These are phyloP conservation scores for Hypoxylon sp. DNA, from an alignment of 2,329 filamentous ascomycete genomes.

Conservation along the genomic window DNA sequence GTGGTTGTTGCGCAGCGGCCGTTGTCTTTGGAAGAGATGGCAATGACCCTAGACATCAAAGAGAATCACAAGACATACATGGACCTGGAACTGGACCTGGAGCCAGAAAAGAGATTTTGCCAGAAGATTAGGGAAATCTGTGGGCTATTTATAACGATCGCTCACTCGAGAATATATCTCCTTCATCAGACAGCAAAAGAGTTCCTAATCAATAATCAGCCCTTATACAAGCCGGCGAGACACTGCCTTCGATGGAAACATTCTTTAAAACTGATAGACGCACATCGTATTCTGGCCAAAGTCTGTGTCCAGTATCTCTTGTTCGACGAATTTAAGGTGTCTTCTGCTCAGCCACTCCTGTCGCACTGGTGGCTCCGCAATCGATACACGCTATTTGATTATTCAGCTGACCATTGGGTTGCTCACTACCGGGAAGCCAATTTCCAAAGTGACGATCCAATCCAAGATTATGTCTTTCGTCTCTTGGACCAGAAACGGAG, in stretches of 20 bases:
- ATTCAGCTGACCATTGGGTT: slow-evolving; percentile 31
- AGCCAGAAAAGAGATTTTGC: slow-evolving; percentile 36
- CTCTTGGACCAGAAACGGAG: not conserved
- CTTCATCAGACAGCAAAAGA: slow-evolving; percentile 60
- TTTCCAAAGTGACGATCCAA: not conserved
- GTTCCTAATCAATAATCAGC: slow-evolving; percentile 51
- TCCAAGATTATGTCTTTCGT: not conserved
- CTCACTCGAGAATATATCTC: slow-evolving; percentile 55
- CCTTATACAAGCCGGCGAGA: not conserved
- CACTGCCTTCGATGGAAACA: slow-evolving; percentile 18
- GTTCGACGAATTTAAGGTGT: slow-evolving; percentile 3
- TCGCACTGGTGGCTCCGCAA: too few species aligned
- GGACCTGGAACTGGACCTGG: slow-evolving; percentile 21
- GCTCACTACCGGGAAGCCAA: slow-evolving; percentile 22
- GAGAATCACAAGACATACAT: slow-evolving; percentile 2
- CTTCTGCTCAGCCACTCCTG: too few species aligned
- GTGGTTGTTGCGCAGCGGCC: slow-evolving; percentile 55
- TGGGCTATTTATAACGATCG: slow-evolving; percentile 57
- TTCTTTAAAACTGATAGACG: slow-evolving; percentile 22
- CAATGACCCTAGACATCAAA: slow-evolving; percentile 49
- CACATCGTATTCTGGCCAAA: slow-evolving; percentile 26
- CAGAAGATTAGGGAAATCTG: slow-evolving; percentile 52
- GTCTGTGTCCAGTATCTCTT: slow-evolving; percentile 35
- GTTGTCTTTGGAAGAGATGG: slow-evolving; percentile 55
- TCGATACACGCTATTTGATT: slow-evolving; percentile 3